Evolutionary conservation across 169 alveolate genomes (phyloP), one percentile per base, ranked within the genome.

Genomic region (Gregarina niphandrodes): DNA sequence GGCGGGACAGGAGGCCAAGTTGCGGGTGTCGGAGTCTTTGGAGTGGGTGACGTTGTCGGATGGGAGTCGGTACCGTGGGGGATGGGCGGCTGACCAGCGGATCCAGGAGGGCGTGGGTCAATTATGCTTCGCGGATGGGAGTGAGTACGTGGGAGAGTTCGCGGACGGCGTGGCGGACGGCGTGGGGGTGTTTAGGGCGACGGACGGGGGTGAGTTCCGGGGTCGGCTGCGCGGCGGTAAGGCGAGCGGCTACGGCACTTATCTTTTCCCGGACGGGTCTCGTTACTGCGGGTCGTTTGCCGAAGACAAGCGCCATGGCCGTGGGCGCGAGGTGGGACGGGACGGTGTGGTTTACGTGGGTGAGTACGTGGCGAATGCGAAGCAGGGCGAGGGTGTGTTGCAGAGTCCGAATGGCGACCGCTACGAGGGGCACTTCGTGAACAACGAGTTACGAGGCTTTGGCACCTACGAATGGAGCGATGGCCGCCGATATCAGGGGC

Each of bases 381-480:
- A 26, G n/a, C 32, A 26, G 9, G 32, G 32, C 13, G 13, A 26
- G 9, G 32, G 32, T 9, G n/a, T 9, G 32, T 26, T 26, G 32
- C 9, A 9, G n/a, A 9, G 13, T 9, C 32, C 32, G n/a, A 26
- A 51, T 4, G 70, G 70, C 0, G 37, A 39, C 3, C 19, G 23
- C n/a, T 64, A 64, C 41, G 46, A 37, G 23, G 73, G 78, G 1
- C 40, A 58, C 18, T 61, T 61, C 31, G 43, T 28, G n/a, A 55
- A 61, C 23, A 49, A 54, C 24, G 38, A 42, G 41, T 53, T 68
- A n/a, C 49, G 58, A 45, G 73, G 73, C 4, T 1, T 18, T 12
- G 73, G 73, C 0, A 34, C 34, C 5, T 68, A 68, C 45, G 26
- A 40, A 1, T 68, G 64, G 64, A 34, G 60, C 5, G 70, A 68